Evolutionary conservation across 2,329 filamentous ascomycete species (phyloP), one percentile per base, ranked within the genome.

Genomic region (Onygenales sp.): DNA sequence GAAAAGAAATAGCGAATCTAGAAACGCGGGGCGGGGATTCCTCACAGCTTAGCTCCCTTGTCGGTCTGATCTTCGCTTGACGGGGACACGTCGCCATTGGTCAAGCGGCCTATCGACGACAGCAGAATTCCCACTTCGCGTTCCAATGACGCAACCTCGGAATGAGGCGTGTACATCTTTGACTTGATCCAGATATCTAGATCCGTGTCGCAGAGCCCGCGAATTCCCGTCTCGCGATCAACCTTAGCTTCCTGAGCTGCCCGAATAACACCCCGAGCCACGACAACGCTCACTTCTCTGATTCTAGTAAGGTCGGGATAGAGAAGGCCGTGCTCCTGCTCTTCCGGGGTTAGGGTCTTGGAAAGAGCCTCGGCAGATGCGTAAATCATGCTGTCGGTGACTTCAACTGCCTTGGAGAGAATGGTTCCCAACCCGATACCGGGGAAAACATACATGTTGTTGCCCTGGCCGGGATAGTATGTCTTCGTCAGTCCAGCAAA

Each of bases 341-440:
- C 93, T 57, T 93, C 85, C 40, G 83, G 77, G 58, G 86, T 90
- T 56, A 98, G 80, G 36, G 86, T 84, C 54, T 83, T 83, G 13
- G 88, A 82, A 17, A 97, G 81, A 4, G 89, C 86, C 42, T 86
- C 85, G 32, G 89, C 93, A 34, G 91, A 92, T 49, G 87, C 90
- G 75, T 97, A 97, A 66, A 98, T 90, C 93, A 98, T 98, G 70
- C 86, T 83, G 69, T 96, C 88, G 4, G 92, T 97, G 61, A 97
- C 79, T 62, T 84, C 84, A 59, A 87, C 84, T 10, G 90, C 82
- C 77, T 96, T 94, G 74, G 86, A 85, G 48, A 97, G 81, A 66
- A 97, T 96, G 59, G 92, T 87, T 56, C 91, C 93, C 33, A 97
- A 83, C 54, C 93, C 93, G 55, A 97, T 87, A 65, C 92, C 93